Evolutionary conservation across 306 rosid species (phyloP), one percentile per base, ranked within the genome.

Genomic region (Prunus armeniaca): DNA sequence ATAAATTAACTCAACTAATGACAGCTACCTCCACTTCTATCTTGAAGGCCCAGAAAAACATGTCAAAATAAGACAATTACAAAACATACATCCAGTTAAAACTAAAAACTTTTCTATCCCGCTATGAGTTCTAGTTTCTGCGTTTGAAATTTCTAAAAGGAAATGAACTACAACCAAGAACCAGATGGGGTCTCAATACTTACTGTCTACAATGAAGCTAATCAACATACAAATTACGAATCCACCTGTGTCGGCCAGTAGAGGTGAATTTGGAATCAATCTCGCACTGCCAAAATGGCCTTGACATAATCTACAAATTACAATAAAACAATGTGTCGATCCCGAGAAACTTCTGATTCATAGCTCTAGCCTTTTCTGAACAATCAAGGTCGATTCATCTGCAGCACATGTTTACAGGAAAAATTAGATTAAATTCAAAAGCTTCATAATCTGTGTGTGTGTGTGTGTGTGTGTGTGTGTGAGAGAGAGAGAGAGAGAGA

Each of bases 361-460:
- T 60, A 52, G 19, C 76, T 81, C 61, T 74, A 67, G 52, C 72
- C 51, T 78, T 68, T 58, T 83, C 72, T 65, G 68, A 60, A 78
- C 82, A 52, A 74, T 86, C 86, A 88, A 46, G 80, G 81, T 86
- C 84, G 88, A 72, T 72, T 75, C 84, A 67, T 72, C 91, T 91
- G 86, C 86, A 82, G 86, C 85, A 82, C 15, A 73, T 76, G 46
- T 25, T 55, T 57, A 45, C 71, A 25, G 65, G 15, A 72, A 60
- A 60, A 22, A 56, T 32, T 46, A 25, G 67, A 77, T 65, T 52
- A 64, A 28, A 63, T 28, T 61, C 66, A 52, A 57, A 74, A 55
- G 61, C 67, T 20, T 27, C 49, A 15, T 13, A n/a, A 63, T 13
- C 55, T 38, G 43, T 7, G 8, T 7, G 8, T 6, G 43, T 34